Percentiles rank a stretch among this genome's conserved stretches.
phyloP scores from a whole-genome alignment of 108 stramenopile species.

The Bacterosira constricta region DNA sequence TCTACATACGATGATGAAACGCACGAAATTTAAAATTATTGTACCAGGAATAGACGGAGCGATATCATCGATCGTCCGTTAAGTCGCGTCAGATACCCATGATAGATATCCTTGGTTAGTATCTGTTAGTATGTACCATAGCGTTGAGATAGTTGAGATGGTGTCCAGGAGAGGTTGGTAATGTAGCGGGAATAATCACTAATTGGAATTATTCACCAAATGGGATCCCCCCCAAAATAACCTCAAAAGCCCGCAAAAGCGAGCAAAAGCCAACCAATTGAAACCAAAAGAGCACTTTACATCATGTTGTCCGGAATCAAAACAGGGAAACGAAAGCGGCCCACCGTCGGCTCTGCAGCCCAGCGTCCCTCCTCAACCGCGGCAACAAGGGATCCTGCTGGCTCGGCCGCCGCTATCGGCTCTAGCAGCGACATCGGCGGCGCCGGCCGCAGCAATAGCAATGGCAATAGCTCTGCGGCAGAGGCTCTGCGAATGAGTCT shows the following conservation, averaged over 20 bases:
- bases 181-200: background rate
- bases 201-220: background rate
- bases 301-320: conserved; percentile 72
- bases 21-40: too few relatives aligned
- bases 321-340: conserved; percentile 65
- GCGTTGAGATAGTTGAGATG: background rate
- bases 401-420: background rate
- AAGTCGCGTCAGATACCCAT: too few relatives aligned
- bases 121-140: too few relatives aligned
- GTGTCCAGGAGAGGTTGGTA: too few relatives aligned
- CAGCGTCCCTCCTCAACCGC: too few relatives aligned
- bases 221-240: background rate
- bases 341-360: conserved; percentile 2
- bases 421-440: background rate
- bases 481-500: conserved; percentile 52
- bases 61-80: too few relatives aligned
- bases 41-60: too few relatives aligned
- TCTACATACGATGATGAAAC: too few relatives aligned
- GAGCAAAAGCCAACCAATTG: background rate
- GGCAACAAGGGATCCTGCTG: background rate
- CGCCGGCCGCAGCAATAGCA: conserved; percentile 5
- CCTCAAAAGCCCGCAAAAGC: background rate
- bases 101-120: too few relatives aligned
- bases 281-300: too few relatives aligned
- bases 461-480: conserved; percentile 55